Conservation (phyloP, 2,329 filamentous ascomycete species). For the Raffaelea arxii region DNA sequence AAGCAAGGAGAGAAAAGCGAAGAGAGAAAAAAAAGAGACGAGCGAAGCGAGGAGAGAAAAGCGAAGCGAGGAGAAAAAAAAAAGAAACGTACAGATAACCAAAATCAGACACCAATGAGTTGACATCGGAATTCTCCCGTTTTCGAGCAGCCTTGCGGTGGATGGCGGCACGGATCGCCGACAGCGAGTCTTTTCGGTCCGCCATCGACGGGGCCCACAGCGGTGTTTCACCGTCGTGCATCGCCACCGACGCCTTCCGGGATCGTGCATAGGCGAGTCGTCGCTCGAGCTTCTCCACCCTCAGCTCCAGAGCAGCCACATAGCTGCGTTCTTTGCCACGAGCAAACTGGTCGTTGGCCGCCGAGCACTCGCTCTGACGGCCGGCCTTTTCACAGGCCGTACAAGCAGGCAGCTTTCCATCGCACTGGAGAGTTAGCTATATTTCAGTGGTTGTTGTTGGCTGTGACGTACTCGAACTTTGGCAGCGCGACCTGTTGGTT, state of each 20-base stretch:
- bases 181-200: conserved; percentile 55
- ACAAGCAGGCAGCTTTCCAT: conserved; percentile 90
- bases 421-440: conserved; percentile 48
- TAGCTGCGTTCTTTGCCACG: conserved; percentile 90
- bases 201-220: conserved; percentile 13
- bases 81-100: conserved; percentile 61
- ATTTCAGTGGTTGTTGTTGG: no score
- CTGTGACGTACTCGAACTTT: conserved; percentile 66
- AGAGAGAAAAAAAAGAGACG: neutral
- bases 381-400: conserved; percentile 91
- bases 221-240: conserved; percentile 48
- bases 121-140: conserved; percentile 75
- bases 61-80: neutral
- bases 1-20: neutral
- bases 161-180: conserved; percentile 51
- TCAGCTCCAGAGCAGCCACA: conserved; percentile 86
- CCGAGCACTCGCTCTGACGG: conserved; percentile 77
- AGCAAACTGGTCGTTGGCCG: conserved; percentile 91
- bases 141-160: conserved; percentile 54
- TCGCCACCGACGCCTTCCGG: conserved; percentile 59
- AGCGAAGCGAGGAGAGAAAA: neutral
- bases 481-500: conserved; percentile 56
- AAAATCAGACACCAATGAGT: conserved; percentile 88
- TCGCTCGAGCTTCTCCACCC: conserved; percentile 79
- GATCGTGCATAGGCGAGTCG: conserved; percentile 61